phyloP scores from a whole-genome alignment of 805 yeast species.

The Ogataea dorogensis region DNA sequence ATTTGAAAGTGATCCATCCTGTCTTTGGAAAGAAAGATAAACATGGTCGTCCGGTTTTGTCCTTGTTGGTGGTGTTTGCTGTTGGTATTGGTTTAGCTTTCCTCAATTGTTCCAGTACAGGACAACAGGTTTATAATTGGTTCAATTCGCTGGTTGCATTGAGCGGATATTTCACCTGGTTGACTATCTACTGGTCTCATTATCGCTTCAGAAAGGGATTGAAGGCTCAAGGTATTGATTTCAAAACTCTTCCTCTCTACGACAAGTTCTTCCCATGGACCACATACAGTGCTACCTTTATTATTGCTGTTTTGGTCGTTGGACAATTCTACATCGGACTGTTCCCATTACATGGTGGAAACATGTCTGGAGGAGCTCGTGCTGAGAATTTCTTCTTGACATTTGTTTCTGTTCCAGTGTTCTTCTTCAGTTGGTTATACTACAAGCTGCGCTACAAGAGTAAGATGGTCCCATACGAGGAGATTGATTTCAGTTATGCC shows the following conservation, averaged over 20 bases:
- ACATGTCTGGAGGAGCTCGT: constrained; percentile 39
- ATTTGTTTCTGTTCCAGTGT: constrained; percentile 59
- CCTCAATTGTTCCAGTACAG: too few relatives aligned
- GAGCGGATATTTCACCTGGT: constrained; percentile 63
- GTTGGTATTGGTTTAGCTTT: too few relatives aligned
- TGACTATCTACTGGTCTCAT: constrained; percentile 54
- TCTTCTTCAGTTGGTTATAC: constrained; percentile 49
- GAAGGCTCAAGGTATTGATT: constrained; percentile 47
- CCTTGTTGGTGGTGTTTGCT: too few relatives aligned
- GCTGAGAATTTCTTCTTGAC: constrained; percentile 52
- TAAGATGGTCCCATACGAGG: constrained; percentile 30
- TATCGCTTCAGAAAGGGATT: constrained; percentile 60
- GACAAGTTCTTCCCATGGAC: constrained; percentile 59
- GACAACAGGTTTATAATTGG: too few relatives aligned
- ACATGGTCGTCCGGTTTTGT: too few relatives aligned
- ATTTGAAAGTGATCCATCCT: too few relatives aligned
- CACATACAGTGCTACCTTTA: constrained; percentile 32
- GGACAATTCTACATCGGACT: constrained; percentile 69
- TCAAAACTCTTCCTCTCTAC: constrained; percentile 38
- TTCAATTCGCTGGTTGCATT: constrained; percentile 61
- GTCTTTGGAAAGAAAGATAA: too few relatives aligned
- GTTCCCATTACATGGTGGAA: constrained; percentile 49
- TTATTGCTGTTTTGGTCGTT: constrained; percentile 48
- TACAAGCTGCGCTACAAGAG: constrained; percentile 54
- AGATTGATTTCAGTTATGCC: constrained; percentile 37